Base-by-base conservation (phyloP, 495 filamentous ascomycete genomes). In the Parmelia sp. region DNA sequence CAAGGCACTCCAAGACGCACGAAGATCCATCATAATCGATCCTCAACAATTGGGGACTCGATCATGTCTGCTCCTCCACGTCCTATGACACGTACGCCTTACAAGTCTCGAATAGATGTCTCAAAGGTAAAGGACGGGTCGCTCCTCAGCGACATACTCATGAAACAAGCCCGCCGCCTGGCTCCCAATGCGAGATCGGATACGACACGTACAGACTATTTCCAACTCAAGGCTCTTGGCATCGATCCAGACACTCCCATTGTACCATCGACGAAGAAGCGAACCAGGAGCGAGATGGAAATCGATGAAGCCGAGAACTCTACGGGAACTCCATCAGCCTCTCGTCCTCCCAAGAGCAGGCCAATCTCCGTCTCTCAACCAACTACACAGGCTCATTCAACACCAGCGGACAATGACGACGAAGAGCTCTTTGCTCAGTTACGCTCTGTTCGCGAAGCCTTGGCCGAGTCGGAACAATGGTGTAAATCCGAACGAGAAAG, bases 151-250 rank as follows among this genome's bases (percentile, higher is more conserved):
- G 64, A 66, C n/a, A 63, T 57, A 23, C 60, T 69, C 17, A 62
- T 65, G 65, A 57, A 39, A 31, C 65, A 70, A 58, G 62, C 62
- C 2, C 58, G 68, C 27, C 62, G 56, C n/a, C 37, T 62, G 17
- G 44, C 39, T 23, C 45, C 68, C 9, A 37, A 59, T 42, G 53
- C 58, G 15, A 65, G 61, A 60, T 59, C 63, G 6, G 65, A 70
- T 47, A 69, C 65, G 6, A 71, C 71, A 8, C 62, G 60, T 6
- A 68, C 68, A 29, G 65, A 68, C 51, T 73, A 73, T 61, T 73
- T 71, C 58, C 47, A 47, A 31, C 64, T 73, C 36, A 73, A 72
- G 56, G 62, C 71, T 4, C 65, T 65, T 21, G 71, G 70, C 31
- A 63, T 72, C 44, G 64, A 72, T 64, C 71, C 70, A 47, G 64